A percentile compares a stretch with the other conserved stretches of the same genome.
These are phyloP conservation scores for Candida krabiensis DNA, from an alignment of 805 yeast genomes.

Conservation along the genomic window DNA sequence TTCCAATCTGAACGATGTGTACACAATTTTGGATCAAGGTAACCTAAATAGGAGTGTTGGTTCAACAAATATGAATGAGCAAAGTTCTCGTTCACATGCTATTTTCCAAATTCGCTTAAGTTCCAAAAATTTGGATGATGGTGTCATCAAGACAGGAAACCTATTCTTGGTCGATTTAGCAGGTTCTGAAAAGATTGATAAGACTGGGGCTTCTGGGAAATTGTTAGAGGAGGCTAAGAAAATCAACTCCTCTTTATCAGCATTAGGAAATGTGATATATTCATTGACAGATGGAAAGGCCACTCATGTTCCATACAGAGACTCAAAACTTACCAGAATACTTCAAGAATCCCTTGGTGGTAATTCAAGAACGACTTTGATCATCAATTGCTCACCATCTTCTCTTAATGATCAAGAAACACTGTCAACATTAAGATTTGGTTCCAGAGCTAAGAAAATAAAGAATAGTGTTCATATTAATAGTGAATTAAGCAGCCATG, in stretches of 20 bases:
- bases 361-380: conserved; percentile 71
- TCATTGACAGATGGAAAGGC: conserved; percentile 70
- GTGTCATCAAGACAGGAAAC: conserved; percentile 59
- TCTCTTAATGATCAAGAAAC: conserved; percentile 60
- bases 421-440: conserved; percentile 70
- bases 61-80: conserved; percentile 67
- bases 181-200: conserved; percentile 79
- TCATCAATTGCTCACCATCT: conserved; percentile 73
- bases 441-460: conserved; percentile 67
- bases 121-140: conserved; percentile 58
- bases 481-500: conserved; percentile 27
- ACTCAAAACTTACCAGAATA: conserved; percentile 75
- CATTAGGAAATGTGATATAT: conserved; percentile 79
- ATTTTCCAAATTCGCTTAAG: conserved; percentile 67
- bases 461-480: conserved; percentile 66
- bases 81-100: conserved; percentile 78
- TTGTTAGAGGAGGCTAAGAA: conserved; percentile 81
- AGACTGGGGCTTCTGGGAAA: conserved; percentile 75
- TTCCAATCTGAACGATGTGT: conserved; percentile 56
- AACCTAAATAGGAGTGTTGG: conserved; percentile 54
- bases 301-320: conserved; percentile 71
- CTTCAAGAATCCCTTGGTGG: conserved; percentile 82
- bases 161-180: conserved; percentile 82
- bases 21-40: conserved; percentile 59
- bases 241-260: conserved; percentile 74